Base-by-base conservation (phyloP, 139 green algal species). In the Zygnema cylindricum region DNA sequence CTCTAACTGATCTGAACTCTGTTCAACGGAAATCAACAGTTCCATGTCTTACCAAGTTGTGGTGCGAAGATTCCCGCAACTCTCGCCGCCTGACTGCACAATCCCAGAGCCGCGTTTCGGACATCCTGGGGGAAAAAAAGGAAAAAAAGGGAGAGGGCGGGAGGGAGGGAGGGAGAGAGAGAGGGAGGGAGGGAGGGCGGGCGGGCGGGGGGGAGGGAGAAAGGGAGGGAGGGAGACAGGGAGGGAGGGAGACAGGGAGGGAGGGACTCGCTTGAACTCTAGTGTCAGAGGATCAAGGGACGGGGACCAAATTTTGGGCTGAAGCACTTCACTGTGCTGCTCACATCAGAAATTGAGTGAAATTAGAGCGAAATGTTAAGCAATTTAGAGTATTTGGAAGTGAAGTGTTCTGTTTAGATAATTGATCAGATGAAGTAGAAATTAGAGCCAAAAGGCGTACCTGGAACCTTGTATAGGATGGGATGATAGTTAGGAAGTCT, bases 11-110 rank as follows among this genome's bases (percentile, higher is more conserved):
- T 35, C 30, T 35, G 57, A 30, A 35, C 57, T 30, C 57, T 73
- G 30, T 25, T 30, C 25, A 30, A 35, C 25, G 57, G 25, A 16
- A 79, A 79, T 7, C 11, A 79, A 43, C 11, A 16, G 16, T 3
- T 25, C 11, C 36, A 23, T 41, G 3, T 25, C 7, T 79, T 16
- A 79, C 71, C 71, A 23, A 79, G 36, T 54, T 41, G 38, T 25
- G 71, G 71, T 40, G 71, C 3, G 21, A 79, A 40, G 71, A 79
- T 79, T 7, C 71, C 71, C 11, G 71, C 71, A 3, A 79, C 71
- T 11, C 71, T 7, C 7, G 71, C 71, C 3, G 7, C 71, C 71
- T 79, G 71, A 43, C 71, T 79, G 71, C 36, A 41, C 7, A 79
- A 11, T 25, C 71, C 71, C 71, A 79, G 16, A 25, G 71, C 71